Evolutionary conservation across 495 filamentous ascomycete species (phyloP).

Genomic region (Chaetomium fimeti): DNA sequence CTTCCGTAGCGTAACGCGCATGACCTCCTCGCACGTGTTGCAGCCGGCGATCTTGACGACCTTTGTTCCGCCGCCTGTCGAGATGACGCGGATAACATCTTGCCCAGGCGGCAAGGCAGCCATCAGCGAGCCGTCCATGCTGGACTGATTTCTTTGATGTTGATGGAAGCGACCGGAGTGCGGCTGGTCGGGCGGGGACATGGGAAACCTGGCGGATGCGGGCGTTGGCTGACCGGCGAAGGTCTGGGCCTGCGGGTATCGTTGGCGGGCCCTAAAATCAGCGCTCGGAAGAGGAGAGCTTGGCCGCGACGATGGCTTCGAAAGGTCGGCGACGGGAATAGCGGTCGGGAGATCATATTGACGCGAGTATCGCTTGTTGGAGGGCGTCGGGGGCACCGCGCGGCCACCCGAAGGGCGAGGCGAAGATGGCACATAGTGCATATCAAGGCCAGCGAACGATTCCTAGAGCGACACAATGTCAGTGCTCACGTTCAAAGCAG

Average conservation of each 20-base stretch:
- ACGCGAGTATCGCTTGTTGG: slow-evolving; percentile 74
- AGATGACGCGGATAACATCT: slow-evolving; percentile 86
- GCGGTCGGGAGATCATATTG: slow-evolving; percentile 52
- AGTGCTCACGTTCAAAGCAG: slow-evolving; percentile 16
- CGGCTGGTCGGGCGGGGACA: slow-evolving; percentile 39
- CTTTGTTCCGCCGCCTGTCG: slow-evolving; percentile 83
- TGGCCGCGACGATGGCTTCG: slow-evolving; percentile 63
- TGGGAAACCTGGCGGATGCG: slow-evolving; percentile 38
- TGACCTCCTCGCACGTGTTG: slow-evolving; percentile 86
- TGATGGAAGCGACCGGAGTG: slow-evolving; percentile 53
- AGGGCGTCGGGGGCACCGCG: slow-evolving; percentile 51
- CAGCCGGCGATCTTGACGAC: slow-evolving; percentile 86
- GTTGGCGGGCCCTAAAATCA: slow-evolving; percentile 48
- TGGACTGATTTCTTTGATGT: slow-evolving; percentile 64
- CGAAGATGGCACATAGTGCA: slow-evolving; percentile 62
- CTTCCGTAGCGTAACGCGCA: slow-evolving; percentile 80
- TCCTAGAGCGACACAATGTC: slow-evolving; percentile 35
- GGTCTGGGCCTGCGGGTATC: slow-evolving; percentile 44
- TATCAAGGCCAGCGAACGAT: slow-evolving; percentile 70
- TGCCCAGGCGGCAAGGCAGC: slow-evolving; percentile 74
- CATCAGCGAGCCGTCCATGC: slow-evolving; percentile 78
- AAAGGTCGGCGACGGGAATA: slow-evolving; percentile 42
- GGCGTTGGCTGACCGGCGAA: slow-evolving; percentile 36
- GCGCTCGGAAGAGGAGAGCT: slow-evolving; percentile 64
- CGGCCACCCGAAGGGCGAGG: slow-evolving; percentile 57